Evolutionary conservation across 2,329 filamentous ascomycete genomes (phyloP), one percentile per base, ranked within the genome.

Genomic region (Rutstroemia sp.): DNA sequence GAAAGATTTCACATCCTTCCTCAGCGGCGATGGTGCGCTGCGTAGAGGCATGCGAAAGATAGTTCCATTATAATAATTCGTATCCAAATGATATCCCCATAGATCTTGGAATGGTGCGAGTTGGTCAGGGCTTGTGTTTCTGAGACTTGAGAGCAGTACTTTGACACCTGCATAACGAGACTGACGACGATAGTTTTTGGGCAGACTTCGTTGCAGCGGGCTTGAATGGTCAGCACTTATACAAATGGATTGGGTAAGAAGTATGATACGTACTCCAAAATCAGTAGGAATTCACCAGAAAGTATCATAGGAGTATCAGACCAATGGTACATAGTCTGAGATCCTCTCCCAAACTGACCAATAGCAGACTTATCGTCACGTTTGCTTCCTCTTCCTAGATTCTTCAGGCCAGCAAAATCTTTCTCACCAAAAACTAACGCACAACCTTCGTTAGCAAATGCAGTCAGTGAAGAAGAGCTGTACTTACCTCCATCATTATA

Each of bases 271-370:
- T 63, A 68, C 66, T 72, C 70, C 1, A 72, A 61, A 19, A 72
- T 69, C 7, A 72, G 53, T n/a, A 68, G 61, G 30, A 49, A 69
- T 12, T 63, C 58, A 4, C 68, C 68, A 0, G 68, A 68, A 16
- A 72, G 52, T 12, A 72, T 62, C 61, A 68, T 68, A 5, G 70
- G 70, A 39, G 66, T 64, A 46, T 69, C 68, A 14, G 69, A 71
- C 59, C 65, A 71, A 50, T 72, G 70, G 58, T 67, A 72, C 69
- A 71, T 71, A 3, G 68, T 71, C 49, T 71, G 64, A 6, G 68
- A 67, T 2, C 70, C 70, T 30, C 68, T 58, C 5, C 70, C 70
- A 56, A 71, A 72, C 57, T 68, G 68, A 9, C 70, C 70, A 19
- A 71, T 71, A 4, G 63, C 63, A 1, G 58, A 59, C 16, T 51